phyloP scores from a whole-genome alignment of 108 stramenopile genomes.

The Mayamaea pseudoterrestris region DNA sequence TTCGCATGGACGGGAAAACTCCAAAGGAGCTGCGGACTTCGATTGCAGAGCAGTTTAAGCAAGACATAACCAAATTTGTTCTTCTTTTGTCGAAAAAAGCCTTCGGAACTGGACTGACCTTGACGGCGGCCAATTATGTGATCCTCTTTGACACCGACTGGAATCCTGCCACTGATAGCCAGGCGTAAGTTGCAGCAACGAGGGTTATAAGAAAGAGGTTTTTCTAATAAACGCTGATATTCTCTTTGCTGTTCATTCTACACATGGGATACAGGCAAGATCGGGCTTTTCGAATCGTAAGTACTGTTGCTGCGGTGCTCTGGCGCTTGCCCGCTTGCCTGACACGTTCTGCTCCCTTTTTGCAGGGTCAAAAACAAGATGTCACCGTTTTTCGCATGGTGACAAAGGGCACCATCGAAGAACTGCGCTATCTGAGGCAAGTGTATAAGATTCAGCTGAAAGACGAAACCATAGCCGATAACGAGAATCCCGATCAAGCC shows the following conservation, averaged over 20 bases:
- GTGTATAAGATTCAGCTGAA: constrained; percentile 90
- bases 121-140: constrained; percentile 24
- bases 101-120: constrained; percentile 76
- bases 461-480: constrained; percentile 42
- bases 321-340: no score
- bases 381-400: constrained; percentile 78
- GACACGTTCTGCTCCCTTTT: no score
- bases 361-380: constrained; percentile 80
- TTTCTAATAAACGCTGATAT: no score
- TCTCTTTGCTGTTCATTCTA: no score
- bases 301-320: no score
- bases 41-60: constrained; percentile 66
- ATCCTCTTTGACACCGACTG: constrained; percentile 74
- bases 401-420: constrained; percentile 86
- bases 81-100: constrained; percentile 86
- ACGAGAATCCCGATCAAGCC: constrained; percentile 4
- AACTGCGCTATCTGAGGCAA: constrained; percentile 86
- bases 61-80: constrained; percentile 40
- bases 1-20: constrained; percentile 84
- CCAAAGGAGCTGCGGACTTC: constrained; percentile 45
- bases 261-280: no score
- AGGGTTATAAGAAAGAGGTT: constrained; percentile 61
- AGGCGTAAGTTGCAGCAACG: no score
- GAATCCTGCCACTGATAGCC: constrained; percentile 8
- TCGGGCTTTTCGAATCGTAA: constrained; percentile 74